Evolutionary conservation across 306 rosid genomes (phyloP), one percentile per base, ranked within the genome.

Genomic region (Notholithocarpus densiflorus): DNA sequence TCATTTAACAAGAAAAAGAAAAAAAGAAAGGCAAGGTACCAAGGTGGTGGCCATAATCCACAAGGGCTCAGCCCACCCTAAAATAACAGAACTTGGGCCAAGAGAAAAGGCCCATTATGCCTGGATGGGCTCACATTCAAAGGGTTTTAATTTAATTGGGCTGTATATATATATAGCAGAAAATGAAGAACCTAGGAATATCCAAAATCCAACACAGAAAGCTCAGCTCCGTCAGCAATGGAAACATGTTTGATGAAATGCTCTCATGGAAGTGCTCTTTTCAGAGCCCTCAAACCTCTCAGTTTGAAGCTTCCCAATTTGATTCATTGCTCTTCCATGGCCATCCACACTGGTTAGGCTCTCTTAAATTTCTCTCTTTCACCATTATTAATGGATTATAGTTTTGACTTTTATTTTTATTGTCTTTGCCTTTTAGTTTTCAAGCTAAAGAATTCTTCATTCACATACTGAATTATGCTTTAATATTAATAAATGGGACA

Each of bases 181-280:
- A n/a, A n/a, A n/a, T 48, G 53, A 12, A 12, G 5, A 5, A 48
- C 53, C 53, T 66, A 18, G 52, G 72, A 66, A n/a, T 19, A 0
- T 59, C 65, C 65, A 17, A n/a, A 59, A 4, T 12, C 37, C 37
- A 24, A 43, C 57, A 6, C 56, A 21, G 20, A n/a, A 37, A 74
- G 37, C 37, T 40, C 45, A 2, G 45, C 11, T 40, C 45, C 11
- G 45, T 12, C 7, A 54, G 77, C 1, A 56, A 90, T 90, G 98
- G 90, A 86, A 27, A 80, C 75, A 27, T 37, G 78, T 24, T 6
- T 87, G 73, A 74, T 74, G 85, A 89, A 86, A 82, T 91, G 90
- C 84, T 82, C 90, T 57, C 78, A 51, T 20, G 29, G 82, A 73
- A 84, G 84, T 61, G 64, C 85, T 55, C 68, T 86, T 40, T 72